Evolutionary conservation across 768 basidiomycete species (phyloP), one percentile per base, ranked within the genome.

Genomic region (Cyclocybe cylindracea): DNA sequence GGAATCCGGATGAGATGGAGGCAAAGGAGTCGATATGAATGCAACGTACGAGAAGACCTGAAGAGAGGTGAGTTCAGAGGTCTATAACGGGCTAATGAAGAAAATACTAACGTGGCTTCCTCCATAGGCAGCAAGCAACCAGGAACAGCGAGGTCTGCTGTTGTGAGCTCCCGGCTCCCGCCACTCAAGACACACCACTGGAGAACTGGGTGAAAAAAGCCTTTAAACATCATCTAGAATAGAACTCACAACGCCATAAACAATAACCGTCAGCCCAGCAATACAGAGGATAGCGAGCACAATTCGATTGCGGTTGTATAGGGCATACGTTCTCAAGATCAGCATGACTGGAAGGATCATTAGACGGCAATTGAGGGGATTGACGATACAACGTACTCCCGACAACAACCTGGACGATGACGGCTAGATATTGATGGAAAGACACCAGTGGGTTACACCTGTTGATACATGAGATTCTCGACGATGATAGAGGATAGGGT

Each of bases 281-380:
- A 52, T 34, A 31, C 63, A 51, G 8, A 70, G 56, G 13, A 70
- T 48, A 0, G 57, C 36, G 1, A 77, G 66, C 8, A 74, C 55
- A 14, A 45, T 45, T 6, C 58, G 55, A 40, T 43, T 66, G 6
- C 68, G 67, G 5, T 61, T 66, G 46, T 76, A 78, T 0, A 78
- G 63, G 18, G 76, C 77, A 49, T 74, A 70, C 4, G 72, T 74
- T 14, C 77, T 56, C 55, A 73, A 65, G 14, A 74, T 70, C 8
- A 75, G 66, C 29, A 76, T 61, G 10, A 66, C 74, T 75, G 33
- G 9, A 33, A 14, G 24, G 4, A 44, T 10, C 51, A 16, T 42
- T 33, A 36, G 31, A 2, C 24, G 13, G 24, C 5, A 42, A 39
- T 18, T 33, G 31, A 39, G 29, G 40, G n/a, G 10, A 39, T n/a